Percentiles rank a stretch among this genome's conserved stretches.
These are phyloP conservation scores for Ascochyta lentis DNA, from an alignment of 2,329 filamentous ascomycete genomes.

Conservation along the genomic window DNA sequence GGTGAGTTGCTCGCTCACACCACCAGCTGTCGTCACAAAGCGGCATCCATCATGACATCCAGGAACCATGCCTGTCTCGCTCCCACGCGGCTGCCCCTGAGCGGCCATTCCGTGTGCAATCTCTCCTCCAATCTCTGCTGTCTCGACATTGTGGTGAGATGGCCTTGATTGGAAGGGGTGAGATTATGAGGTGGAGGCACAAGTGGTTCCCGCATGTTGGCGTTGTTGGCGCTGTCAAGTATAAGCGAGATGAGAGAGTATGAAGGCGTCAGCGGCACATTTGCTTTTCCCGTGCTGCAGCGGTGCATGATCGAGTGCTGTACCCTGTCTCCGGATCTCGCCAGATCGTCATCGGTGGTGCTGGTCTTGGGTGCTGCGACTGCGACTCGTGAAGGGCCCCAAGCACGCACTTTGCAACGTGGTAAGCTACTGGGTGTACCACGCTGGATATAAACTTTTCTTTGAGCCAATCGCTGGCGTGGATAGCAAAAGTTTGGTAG, in stretches of 20 bases:
- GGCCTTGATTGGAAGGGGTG: constrained; percentile 5
- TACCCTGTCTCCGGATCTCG: constrained; percentile 6
- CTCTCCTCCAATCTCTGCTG: constrained; percentile 4
- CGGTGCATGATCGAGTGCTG: constrained; percentile 5
- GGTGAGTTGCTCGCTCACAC: not conserved
- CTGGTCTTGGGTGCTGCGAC: not conserved
- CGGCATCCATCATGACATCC: not conserved
- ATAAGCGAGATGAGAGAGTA: constrained; percentile 14
- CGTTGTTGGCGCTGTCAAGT: constrained; percentile 12
- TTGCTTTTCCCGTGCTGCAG: constrained; percentile 14
- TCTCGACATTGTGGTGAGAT: not conserved
- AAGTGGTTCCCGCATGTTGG: constrained; percentile 7
- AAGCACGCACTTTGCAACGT: constrained; percentile 2
- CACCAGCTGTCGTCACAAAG: not conserved
- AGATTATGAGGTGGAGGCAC: constrained; percentile 10
- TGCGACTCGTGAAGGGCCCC: constrained; percentile 1
- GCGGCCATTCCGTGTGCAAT: constrained; percentile 10
- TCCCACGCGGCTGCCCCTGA: constrained; percentile 9
- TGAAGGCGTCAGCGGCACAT: constrained; percentile 16
- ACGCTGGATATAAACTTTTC: not conserved
- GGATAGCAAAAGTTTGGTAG: constrained; percentile 1
- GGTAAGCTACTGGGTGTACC: constrained; percentile 5
- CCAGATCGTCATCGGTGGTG: constrained; percentile 11
- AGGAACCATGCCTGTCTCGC: constrained; percentile 1
- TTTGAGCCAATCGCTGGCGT: not conserved